Evolutionary conservation across 805 yeast species (phyloP).

Genomic region (Grigorovia transvaalensis): DNA sequence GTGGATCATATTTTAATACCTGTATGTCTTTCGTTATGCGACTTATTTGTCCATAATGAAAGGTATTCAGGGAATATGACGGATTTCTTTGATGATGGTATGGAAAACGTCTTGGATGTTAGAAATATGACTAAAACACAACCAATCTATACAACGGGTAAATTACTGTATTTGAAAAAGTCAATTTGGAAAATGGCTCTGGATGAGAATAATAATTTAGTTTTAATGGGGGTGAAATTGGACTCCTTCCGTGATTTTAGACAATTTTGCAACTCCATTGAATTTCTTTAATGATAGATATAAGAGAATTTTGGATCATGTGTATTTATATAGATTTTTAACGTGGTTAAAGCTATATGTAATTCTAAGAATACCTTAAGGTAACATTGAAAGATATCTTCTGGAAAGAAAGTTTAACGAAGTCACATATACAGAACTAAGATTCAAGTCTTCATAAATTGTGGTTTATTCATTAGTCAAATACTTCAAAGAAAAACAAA

Average conservation of each 20-base stretch:
- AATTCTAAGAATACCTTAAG: too few relatives aligned
- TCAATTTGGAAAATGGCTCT: constrained; percentile 20
- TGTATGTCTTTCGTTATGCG: neutral
- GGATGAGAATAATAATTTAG: constrained; percentile 6
- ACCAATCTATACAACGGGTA: constrained; percentile 6
- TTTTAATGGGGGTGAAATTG: constrained; percentile 16
- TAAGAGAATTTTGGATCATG: neutral
- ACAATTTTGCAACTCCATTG: constrained; percentile 11
- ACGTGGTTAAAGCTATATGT: neutral
- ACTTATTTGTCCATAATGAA: neutral
- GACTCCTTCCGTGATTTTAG: constrained; percentile 10
- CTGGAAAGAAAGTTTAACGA: too few relatives aligned
- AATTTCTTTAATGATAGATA: constrained; percentile 1
- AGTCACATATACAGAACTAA: too few relatives aligned
- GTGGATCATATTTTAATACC: neutral
- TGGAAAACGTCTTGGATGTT: constrained; percentile 14
- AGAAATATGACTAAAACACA: constrained; percentile 2
- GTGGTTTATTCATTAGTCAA: too few relatives aligned
- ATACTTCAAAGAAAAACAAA: too few relatives aligned
- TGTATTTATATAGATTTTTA: too few relatives aligned
- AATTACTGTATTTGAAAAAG: constrained; percentile 11
- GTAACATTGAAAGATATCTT: too few relatives aligned
- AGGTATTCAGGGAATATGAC: neutral
- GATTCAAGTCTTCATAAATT: too few relatives aligned
- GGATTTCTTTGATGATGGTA: neutral